Conservation (phyloP, 495 filamentous ascomycete species). For the Annulohypoxylon moriforme region DNA sequence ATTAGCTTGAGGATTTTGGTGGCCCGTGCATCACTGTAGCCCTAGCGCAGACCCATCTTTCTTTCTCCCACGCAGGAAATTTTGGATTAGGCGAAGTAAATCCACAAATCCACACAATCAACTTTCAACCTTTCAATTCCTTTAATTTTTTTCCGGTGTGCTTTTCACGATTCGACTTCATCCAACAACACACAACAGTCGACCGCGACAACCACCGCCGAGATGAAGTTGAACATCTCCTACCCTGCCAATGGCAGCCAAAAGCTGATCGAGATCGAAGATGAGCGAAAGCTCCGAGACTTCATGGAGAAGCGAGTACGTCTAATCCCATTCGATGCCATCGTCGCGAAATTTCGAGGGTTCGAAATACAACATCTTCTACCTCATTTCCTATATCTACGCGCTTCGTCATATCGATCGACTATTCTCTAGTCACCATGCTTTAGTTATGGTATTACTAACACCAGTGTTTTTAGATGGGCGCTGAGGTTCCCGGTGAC, state of each 20-base stretch:
- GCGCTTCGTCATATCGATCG: neutral
- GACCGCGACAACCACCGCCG: constrained; percentile 51
- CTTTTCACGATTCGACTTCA: constrained; percentile 45
- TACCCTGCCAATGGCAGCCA: constrained; percentile 98
- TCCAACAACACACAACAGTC: constrained; percentile 43
- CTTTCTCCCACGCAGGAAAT: constrained; percentile 42
- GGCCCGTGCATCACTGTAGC: constrained; percentile 43
- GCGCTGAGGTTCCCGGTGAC: constrained; percentile 93
- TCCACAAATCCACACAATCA: constrained; percentile 42
- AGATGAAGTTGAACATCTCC: constrained; percentile 97
- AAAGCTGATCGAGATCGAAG: constrained; percentile 98
- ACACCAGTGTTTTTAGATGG: constrained; percentile 72
- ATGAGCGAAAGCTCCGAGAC: constrained; percentile 82
- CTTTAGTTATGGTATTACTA: constrained; percentile 37
- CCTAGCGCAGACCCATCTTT: constrained; percentile 40
- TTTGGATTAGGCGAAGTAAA: constrained; percentile 50
- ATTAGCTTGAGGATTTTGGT: constrained; percentile 16
- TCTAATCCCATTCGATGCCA: constrained; percentile 15
- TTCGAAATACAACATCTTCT: neutral
- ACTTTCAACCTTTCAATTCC: constrained; percentile 32
- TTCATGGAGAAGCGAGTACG: constrained; percentile 66
- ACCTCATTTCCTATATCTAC: constrained; percentile 3
- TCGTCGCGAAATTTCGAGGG: constrained; percentile 12
- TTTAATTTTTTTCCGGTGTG: constrained; percentile 27
- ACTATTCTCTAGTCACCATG: neutral